Conservation (phyloP, 306 rosid genomes). For the Cyamopsis tetragonoloba region DNA sequence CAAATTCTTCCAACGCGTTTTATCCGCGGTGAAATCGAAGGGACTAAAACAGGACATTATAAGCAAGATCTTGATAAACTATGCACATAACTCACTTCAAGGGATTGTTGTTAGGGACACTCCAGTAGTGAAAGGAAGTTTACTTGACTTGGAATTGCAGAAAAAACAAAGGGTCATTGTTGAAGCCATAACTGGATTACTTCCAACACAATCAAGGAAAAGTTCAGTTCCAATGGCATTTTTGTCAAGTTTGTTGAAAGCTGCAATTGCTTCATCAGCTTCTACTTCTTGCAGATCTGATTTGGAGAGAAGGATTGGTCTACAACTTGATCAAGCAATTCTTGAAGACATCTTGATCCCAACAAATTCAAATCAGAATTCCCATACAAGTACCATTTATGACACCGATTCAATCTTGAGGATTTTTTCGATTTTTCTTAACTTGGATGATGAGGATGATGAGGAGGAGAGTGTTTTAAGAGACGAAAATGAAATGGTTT, state of each 20-base stretch:
- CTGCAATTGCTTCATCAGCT: constrained; percentile 76
- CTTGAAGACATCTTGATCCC: constrained; percentile 95
- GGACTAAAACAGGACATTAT: constrained; percentile 92
- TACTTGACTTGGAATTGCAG: constrained; percentile 58
- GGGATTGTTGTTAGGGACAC: constrained; percentile 63
- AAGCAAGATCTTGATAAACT: constrained; percentile 81
- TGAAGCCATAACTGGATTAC: constrained; percentile 72
- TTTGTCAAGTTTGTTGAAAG: constrained; percentile 88
- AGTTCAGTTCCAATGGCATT: constrained; percentile 91
- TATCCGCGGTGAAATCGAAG: constrained; percentile 76
- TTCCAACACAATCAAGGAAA: constrained; percentile 91
- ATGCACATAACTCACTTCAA: constrained; percentile 82
- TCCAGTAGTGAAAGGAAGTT: constrained; percentile 55
- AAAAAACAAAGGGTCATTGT: constrained; percentile 84
- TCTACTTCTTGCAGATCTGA: constrained; percentile 80
- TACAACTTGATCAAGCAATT: constrained; percentile 94
- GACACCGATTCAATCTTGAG: constrained; percentile 80
- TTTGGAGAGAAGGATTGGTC: constrained; percentile 84
- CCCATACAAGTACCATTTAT: constrained; percentile 55
- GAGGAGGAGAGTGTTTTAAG: constrained; percentile 57
- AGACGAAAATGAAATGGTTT: constrained; percentile 81
- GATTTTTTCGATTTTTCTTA: constrained; percentile 78
- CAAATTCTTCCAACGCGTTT: constrained; percentile 76
- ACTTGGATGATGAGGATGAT: constrained; percentile 88
- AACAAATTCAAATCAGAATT: constrained; percentile 55